A percentile compares a stretch with the other conserved stretches of the same genome.
These are phyloP conservation scores for Hypoxylon intermedium DNA, from an alignment of 495 filamentous ascomycete species.

Conservation along the genomic window DNA sequence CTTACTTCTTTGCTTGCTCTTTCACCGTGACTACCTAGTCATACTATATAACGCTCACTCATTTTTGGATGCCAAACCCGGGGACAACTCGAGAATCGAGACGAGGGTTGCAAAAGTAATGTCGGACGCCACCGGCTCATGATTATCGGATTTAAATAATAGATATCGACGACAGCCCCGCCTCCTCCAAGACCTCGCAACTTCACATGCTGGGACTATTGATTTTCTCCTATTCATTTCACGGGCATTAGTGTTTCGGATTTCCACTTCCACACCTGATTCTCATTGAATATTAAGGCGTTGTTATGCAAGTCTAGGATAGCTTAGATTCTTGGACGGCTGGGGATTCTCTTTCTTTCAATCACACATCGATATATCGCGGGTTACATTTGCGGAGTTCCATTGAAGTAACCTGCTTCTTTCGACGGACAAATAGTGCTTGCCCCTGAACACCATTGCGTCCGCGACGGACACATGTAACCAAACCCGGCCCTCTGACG, in stretches of 20 bases:
- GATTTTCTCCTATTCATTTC: conserved; percentile 27
- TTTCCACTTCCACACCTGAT: no score
- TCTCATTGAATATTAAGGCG: conserved; percentile 19
- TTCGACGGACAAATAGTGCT: conserved; percentile 11
- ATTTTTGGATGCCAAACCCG: neutral
- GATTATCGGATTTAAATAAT: conserved; percentile 23
- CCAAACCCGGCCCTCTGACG: conserved; percentile 2
- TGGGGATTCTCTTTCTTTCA: conserved; percentile 4
- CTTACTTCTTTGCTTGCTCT: no score
- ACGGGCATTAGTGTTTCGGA: conserved; percentile 30
- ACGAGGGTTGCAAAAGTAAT: conserved; percentile 21
- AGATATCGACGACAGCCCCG: conserved; percentile 18
- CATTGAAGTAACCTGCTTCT: conserved; percentile 20
- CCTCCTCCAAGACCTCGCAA: conserved; percentile 30
- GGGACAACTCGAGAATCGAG: neutral
- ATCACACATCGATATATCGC: conserved; percentile 16
- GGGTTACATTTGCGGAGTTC: conserved; percentile 11
- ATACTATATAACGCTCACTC: neutral
- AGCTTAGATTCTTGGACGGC: conserved; percentile 9
- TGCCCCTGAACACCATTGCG: neutral
- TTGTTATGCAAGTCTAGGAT: conserved; percentile 22
- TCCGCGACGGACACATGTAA: conserved; percentile 7
- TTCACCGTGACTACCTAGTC: no score
- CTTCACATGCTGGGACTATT: conserved; percentile 31
- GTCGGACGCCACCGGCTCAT: conserved; percentile 24